Evolutionary conservation across 768 basidiomycete species (phyloP).

Genomic region (Cystobasidium tubakii): DNA sequence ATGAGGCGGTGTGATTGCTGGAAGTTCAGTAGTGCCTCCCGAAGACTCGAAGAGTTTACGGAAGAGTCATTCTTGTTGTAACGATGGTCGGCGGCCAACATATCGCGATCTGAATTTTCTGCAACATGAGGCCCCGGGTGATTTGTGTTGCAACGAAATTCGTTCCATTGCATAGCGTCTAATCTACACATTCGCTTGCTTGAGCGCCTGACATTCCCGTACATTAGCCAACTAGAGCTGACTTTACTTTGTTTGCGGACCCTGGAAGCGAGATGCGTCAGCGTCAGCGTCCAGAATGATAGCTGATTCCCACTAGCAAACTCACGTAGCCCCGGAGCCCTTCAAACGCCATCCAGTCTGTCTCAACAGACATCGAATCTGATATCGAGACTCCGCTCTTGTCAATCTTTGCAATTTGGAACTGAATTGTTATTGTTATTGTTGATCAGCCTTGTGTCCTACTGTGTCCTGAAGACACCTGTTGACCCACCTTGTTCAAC

Average conservation of each 20-base stretch:
- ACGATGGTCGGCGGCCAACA: neutral
- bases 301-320: neutral
- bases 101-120: neutral
- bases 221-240: neutral
- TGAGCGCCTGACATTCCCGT: neutral
- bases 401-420: constrained; percentile 87
- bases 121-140: neutral
- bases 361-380: constrained; percentile 67
- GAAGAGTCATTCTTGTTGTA: too few species aligned
- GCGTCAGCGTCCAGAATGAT: neutral
- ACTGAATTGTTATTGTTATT: constrained; percentile 55
- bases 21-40: too few species aligned
- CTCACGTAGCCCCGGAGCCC: constrained; percentile 61
- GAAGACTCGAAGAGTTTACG: too few species aligned
- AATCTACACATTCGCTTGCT: neutral
- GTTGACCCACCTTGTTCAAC: constrained; percentile 72
- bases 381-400: constrained; percentile 69
- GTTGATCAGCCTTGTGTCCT: neutral
- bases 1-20: too few species aligned
- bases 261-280: neutral
- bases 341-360: constrained; percentile 88
- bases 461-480: neutral
- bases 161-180: neutral
- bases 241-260: neutral
- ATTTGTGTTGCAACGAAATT: neutral